Base-by-base conservation (phyloP, 1,284 basidiomycete species). In the Boletus sp. region DNA sequence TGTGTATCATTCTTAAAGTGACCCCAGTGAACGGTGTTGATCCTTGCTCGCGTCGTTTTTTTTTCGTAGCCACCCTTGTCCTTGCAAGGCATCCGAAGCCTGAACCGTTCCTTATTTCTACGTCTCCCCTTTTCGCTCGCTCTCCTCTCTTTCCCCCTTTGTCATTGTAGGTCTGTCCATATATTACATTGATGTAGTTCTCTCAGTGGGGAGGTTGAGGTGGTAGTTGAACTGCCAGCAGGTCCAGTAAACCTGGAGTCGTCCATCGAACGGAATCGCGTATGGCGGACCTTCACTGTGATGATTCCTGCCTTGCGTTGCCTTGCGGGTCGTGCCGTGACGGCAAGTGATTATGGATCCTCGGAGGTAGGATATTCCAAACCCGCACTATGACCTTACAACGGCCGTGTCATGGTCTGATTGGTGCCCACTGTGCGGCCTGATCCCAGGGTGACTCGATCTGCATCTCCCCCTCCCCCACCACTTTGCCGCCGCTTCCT, bases 91-190 rank as follows among this genome's bases (percentile, higher is more conserved):
- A 38, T 41, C 32, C 7, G 22, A 59, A 55, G 36, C 46, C 46
- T 49, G 46, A 54, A 37, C 40, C 34, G 13, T 33, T 47, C 25
- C 8, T 51, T 49, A 14, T 41, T 10, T 57, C 36, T 48, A 25
- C 46, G 36, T 43, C 14, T n/a, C 19, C 27, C 12, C 23, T 9
- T 29, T 32, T 43, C 39, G n/a, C n/a, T n/a, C n/a, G n/a, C n/a
- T 29, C 32, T 41, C 34, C 38, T 33, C 41, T 38, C 5, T n/a
- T 7, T 39, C 16, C 44, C 39, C 42, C 25, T 25, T 16, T 60
- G 59, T 66, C 59, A 58, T 57, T 60, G 49, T 61, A 62, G 57
- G 46, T 53, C 46, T 57, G 58, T 65, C 5, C 43, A 55, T 65
- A 66, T 51, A 60, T 48, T 62, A 58, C 55, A 50, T 50, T 53